phyloP scores from a whole-genome alignment of 176 grass and related monocot species.

The Avena insularis region DNA sequence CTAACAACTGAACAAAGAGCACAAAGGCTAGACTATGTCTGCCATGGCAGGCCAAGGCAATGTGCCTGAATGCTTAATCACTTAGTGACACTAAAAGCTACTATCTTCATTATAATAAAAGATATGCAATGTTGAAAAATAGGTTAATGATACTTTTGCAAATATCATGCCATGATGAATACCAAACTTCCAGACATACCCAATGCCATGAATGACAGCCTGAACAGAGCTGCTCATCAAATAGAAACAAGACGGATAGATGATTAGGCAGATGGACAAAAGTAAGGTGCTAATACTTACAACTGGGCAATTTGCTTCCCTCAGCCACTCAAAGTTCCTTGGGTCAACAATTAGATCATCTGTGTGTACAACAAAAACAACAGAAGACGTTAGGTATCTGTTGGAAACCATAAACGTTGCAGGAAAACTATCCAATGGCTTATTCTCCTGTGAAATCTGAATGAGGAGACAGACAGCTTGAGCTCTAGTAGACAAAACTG shows the following conservation, averaged over 20 bases:
- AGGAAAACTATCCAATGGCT: constrained; percentile 8
- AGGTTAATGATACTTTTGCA: not conserved
- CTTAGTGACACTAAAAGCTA: not conserved
- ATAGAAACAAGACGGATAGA: not conserved
- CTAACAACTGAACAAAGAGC: not conserved
- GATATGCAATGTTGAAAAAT: not conserved
- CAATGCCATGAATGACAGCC: constrained; percentile 25
- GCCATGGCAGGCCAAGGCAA: not conserved
- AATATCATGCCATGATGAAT: not conserved
- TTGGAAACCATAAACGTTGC: constrained; percentile 4
- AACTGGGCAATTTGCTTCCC: constrained; percentile 95
- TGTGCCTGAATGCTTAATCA: constrained; percentile 15
- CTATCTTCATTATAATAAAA: not conserved
- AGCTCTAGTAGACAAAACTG: not conserved
- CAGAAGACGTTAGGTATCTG: constrained; percentile 9
- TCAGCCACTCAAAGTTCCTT: constrained; percentile 96
- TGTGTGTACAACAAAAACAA: constrained; percentile 43
- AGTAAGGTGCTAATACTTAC: constrained; percentile 61
- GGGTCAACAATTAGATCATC: constrained; percentile 98
- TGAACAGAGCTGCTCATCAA: not conserved
- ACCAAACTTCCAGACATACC: not conserved
- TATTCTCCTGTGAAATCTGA: constrained; percentile 4
- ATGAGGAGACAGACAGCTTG: not conserved
- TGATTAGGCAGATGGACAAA: constrained; percentile 38
- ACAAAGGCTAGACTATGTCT: not conserved